phyloP scores from a whole-genome alignment of 768 basidiomycete genomes.

The Trametes meyenii region DNA sequence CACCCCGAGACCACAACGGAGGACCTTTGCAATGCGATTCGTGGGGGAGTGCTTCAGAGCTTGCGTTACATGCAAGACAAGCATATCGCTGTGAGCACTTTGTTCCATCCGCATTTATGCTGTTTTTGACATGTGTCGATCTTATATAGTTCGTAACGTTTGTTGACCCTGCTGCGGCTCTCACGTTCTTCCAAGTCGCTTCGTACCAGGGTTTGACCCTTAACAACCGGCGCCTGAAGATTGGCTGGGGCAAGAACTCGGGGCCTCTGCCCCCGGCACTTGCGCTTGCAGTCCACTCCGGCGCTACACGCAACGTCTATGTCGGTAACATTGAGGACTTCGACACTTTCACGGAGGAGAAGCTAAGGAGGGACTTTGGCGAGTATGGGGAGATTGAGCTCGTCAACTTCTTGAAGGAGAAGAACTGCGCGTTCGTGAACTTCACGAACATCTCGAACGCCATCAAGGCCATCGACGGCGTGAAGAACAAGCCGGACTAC shows the following conservation, averaged over 20 bases:
- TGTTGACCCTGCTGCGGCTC: constrained; percentile 89
- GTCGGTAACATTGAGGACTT: constrained; percentile 96
- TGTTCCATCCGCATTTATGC: background rate
- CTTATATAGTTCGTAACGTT: constrained; percentile 85
- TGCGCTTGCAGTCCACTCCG: constrained; percentile 86
- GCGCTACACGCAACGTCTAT: constrained; percentile 96
- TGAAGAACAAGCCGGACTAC: constrained; percentile 93
- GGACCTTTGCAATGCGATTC: constrained; percentile 94
- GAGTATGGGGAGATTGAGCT: constrained; percentile 97
- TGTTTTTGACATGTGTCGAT: background rate
- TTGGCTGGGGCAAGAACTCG: constrained; percentile 98
- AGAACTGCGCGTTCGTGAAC: constrained; percentile 96
- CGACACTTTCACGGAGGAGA: constrained; percentile 87
- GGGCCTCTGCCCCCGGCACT: constrained; percentile 84
- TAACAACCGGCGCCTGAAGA: constrained; percentile 92
- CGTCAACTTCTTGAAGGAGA: constrained; percentile 93
- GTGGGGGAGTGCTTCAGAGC: constrained; percentile 96
- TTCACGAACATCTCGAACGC: constrained; percentile 95
- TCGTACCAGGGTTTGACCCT: constrained; percentile 87
- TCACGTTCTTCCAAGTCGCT: constrained; percentile 93
- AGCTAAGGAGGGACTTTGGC: constrained; percentile 89
- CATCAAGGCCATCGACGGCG: constrained; percentile 96
- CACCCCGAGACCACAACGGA: constrained; percentile 95
- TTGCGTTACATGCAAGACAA: constrained; percentile 96
- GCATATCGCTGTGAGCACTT: constrained; percentile 82